Percentiles rank a stretch among this genome's conserved stretches.
Conservation (phyloP, 2,329 filamentous ascomycete genomes). For the Stromatinia cepivora region DNA sequence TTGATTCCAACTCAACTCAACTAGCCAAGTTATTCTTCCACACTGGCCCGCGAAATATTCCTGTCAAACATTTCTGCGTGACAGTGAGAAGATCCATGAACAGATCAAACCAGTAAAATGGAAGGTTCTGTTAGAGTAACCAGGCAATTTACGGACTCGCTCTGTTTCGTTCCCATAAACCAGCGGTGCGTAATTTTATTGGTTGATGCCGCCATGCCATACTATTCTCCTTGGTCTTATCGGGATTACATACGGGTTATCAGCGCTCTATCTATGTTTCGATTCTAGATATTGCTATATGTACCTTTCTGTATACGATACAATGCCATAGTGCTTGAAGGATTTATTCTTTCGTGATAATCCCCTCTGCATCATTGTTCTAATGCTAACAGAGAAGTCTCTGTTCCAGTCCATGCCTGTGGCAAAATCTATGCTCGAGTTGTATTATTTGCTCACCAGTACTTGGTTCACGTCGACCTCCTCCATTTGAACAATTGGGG, state of each 20-base stretch:
- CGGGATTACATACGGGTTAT: not conserved
- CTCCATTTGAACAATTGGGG: not conserved
- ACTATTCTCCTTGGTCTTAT: not conserved
- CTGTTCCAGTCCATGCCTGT: not conserved
- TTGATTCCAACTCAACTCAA: not conserved
- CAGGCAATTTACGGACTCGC: not conserved
- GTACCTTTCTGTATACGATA: constrained; percentile 4
- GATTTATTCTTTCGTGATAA: not conserved
- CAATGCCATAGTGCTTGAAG: not conserved
- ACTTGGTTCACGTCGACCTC: not conserved
- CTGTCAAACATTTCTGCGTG: constrained; percentile 7
- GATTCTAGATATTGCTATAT: not conserved
- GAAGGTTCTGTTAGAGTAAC: not conserved
- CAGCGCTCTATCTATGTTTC: not conserved
- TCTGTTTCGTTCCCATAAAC: not conserved
- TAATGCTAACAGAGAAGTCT: not conserved
- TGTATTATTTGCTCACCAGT: not conserved
- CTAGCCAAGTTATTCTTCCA: not conserved
- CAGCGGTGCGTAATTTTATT: not conserved
- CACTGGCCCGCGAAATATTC: not conserved
- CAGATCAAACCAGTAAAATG: not conserved
- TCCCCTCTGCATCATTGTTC: not conserved
- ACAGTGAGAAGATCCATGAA: not conserved
- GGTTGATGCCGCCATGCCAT: constrained; percentile 7
- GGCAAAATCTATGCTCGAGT: constrained; percentile 1